Conservation (phyloP, 108 stramenopile species). For the Cyclotella kingstonii region DNA sequence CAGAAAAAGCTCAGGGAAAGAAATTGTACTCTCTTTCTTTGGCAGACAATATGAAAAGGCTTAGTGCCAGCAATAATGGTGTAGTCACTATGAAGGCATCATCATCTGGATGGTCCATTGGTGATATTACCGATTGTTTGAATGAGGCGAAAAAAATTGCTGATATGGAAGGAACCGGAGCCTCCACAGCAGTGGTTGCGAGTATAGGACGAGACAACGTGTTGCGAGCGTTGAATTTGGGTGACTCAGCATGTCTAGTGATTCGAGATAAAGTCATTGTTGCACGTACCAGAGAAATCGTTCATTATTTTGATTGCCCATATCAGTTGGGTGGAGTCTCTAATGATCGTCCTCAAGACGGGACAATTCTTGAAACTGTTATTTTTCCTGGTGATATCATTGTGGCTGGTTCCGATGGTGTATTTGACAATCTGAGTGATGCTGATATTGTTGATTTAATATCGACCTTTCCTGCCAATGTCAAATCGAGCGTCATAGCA, state of each 20-base stretch:
- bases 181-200: slow-evolving; percentile 79
- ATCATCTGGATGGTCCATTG: slow-evolving; percentile 43
- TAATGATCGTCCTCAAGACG: slow-evolving; percentile 81
- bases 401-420: slow-evolving; percentile 77
- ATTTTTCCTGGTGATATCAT: slow-evolving; percentile 73
- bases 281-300: slow-evolving; percentile 70
- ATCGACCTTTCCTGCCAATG: slow-evolving; percentile 10
- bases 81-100: too few species aligned
- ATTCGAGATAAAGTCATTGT: slow-evolving; percentile 63
- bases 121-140: slow-evolving; percentile 58
- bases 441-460: slow-evolving; percentile 46
- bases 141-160: slow-evolving; percentile 61
- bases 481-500: slow-evolving; percentile 47
- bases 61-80: slow-evolving; percentile 16
- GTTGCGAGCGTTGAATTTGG: slow-evolving; percentile 72
- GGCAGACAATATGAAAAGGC: slow-evolving; percentile 62
- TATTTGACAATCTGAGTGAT: slow-evolving; percentile 85
- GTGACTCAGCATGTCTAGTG: slow-evolving; percentile 77
- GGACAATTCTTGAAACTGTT: slow-evolving; percentile 66
- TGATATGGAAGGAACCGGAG: slow-evolving; percentile 71
- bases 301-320: slow-evolving; percentile 88
- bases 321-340: slow-evolving; percentile 80
- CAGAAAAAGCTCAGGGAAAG: slow-evolving; percentile 68
- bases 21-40: slow-evolving; percentile 74
- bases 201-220: slow-evolving; percentile 75